phyloP scores from a whole-genome alignment of 2,329 filamentous ascomycete species.

The Cytospora piceae region DNA sequence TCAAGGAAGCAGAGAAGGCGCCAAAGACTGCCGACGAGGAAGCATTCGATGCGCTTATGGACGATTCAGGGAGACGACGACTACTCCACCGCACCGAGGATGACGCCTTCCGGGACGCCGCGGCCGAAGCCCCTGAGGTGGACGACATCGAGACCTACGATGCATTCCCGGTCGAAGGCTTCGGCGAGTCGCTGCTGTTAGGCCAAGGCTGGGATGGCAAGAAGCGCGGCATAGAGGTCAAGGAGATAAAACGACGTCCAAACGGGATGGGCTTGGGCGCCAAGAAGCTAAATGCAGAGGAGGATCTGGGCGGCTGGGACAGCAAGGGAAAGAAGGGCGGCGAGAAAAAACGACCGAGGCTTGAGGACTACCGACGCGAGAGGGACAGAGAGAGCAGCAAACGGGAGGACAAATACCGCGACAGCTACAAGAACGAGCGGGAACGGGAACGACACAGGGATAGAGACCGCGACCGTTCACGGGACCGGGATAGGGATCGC shows the following conservation, averaged over 20 bases:
- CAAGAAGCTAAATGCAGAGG: conserved; percentile 72
- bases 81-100: conserved; percentile 63
- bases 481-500: conserved; percentile 22
- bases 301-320: conserved; percentile 82
- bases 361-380: conserved; percentile 55
- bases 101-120: conserved; percentile 71
- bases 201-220: conserved; percentile 94
- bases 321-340: conserved; percentile 57
- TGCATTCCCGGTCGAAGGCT: conserved; percentile 89
- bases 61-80: conserved; percentile 51
- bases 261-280: conserved; percentile 88
- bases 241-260: conserved; percentile 70
- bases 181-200: conserved; percentile 84
- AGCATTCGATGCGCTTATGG: conserved; percentile 70
- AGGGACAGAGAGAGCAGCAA: conserved; percentile 49
- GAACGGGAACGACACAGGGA: conserved; percentile 43
- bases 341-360: conserved; percentile 44
- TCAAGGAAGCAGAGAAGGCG: conserved; percentile 42
- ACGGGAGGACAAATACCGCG: conserved; percentile 45
- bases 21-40: conserved; percentile 49
- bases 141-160: conserved; percentile 84
- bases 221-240: conserved; percentile 61
- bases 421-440: conserved; percentile 52
- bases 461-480: conserved; percentile 28
- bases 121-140: conserved; percentile 71